These are phyloP conservation scores for Quercus robur DNA, from an alignment of 306 rosid genomes.

Conservation along the genomic window DNA sequence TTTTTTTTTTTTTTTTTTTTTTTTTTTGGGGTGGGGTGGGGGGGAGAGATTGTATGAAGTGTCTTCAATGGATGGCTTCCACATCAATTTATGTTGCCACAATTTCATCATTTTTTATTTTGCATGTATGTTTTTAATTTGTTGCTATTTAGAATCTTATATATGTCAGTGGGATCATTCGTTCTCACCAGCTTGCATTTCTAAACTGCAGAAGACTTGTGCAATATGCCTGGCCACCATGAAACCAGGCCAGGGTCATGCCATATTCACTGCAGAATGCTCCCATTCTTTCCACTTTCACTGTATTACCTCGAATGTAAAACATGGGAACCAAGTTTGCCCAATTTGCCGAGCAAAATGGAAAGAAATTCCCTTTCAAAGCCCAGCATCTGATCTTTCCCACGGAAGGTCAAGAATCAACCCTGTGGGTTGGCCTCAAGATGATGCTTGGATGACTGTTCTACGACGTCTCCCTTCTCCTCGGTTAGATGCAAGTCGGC, in stretches of 20 bases:
- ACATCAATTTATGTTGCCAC: background rate
- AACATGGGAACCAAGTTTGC: constrained; percentile 80
- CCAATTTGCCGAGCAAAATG: constrained; percentile 93
- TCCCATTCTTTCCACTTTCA: constrained; percentile 95
- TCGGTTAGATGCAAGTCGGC: constrained; percentile 33
- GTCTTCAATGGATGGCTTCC: background rate
- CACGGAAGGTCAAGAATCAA: constrained; percentile 40
- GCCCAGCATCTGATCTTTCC: constrained; percentile 42
- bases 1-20: no score
- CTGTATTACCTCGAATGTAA: constrained; percentile 88
- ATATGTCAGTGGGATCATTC: background rate
- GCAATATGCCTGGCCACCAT: constrained; percentile 81
- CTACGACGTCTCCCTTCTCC: constrained; percentile 51
- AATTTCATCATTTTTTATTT: background rate
- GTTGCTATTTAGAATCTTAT: background rate
- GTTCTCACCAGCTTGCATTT: constrained; percentile 28
- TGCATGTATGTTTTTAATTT: background rate
- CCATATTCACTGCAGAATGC: constrained; percentile 97
- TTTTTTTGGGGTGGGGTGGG: no score
- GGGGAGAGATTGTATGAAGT: background rate
- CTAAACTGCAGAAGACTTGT: constrained; percentile 58
- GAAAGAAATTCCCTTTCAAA: constrained; percentile 91
- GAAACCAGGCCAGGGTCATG: constrained; percentile 83
- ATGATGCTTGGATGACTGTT: constrained; percentile 48
- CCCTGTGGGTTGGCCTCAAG: constrained; percentile 38